phyloP scores from a whole-genome alignment of 202 grass and related monocot genomes.

The Zizania palustris region DNA sequence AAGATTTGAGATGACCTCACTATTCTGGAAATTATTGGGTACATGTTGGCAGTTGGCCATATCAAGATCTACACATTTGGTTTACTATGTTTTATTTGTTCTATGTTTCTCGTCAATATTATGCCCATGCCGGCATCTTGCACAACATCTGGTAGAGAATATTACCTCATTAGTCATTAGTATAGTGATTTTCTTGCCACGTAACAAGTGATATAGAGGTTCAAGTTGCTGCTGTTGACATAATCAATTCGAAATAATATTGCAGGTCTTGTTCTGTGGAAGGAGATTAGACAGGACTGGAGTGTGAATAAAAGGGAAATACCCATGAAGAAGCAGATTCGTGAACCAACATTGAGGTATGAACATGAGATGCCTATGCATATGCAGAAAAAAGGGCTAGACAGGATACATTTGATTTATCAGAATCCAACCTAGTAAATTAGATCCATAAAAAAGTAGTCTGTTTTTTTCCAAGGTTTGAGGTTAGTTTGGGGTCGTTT shows the following conservation, averaged over 20 bases:
- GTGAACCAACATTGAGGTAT: slow-evolving; percentile 89
- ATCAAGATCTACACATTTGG: neutral
- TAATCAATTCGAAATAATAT: slow-evolving; percentile 6
- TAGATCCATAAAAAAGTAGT: neutral
- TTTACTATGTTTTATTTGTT: slow-evolving; percentile 18
- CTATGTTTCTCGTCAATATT: neutral
- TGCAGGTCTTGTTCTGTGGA: slow-evolving; percentile 79
- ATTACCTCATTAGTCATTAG: neutral
- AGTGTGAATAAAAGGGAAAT: slow-evolving; percentile 60
- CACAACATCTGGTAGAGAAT: neutral
- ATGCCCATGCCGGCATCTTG: slow-evolving; percentile 1
- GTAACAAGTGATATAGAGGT: slow-evolving; percentile 10
- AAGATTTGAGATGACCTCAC: slow-evolving; percentile 22
- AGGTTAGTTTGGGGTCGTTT: neutral
- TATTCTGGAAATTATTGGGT: neutral
- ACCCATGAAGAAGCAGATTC: slow-evolving; percentile 52
- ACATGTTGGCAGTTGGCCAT: neutral
- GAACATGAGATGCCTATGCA: neutral
- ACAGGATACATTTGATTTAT: neutral
- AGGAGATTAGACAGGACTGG: slow-evolving; percentile 93
- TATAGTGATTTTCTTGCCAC: slow-evolving; percentile 7
- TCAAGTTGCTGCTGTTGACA: neutral
- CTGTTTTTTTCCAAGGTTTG: neutral
- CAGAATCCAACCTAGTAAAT: slow-evolving; percentile 2
- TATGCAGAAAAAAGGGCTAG: neutral